Conservation (phyloP, 139 green algal species). For the Nannochloris sp. region DNA sequence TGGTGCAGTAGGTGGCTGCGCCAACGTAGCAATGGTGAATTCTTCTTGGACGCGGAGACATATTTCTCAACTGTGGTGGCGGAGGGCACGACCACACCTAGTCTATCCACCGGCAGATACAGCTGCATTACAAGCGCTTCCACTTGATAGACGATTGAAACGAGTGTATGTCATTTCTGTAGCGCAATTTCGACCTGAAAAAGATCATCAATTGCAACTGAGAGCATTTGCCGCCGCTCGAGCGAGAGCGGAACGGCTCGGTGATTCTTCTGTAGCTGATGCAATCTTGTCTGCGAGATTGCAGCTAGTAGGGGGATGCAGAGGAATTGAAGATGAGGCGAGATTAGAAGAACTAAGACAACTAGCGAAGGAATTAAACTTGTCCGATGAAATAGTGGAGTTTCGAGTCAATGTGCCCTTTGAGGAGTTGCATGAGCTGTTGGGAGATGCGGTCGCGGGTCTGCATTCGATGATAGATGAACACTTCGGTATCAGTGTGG, state of each 20-base stretch:
- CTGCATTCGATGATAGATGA: conserved; percentile 97
- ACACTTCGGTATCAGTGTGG: conserved; percentile 98
- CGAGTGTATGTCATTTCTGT: conserved; percentile 75
- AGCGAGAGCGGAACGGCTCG: neutral
- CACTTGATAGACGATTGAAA: conserved; percentile 72
- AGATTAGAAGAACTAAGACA: conserved; percentile 27
- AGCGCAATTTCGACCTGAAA: conserved; percentile 92
- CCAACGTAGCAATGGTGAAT: conserved; percentile 80
- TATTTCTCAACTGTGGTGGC: conserved; percentile 75
- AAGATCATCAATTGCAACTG: conserved; percentile 66
- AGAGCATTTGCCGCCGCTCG: conserved; percentile 29
- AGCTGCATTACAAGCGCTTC: conserved; percentile 56
- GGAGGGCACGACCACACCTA: conserved; percentile 11
- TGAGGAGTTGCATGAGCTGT: conserved; percentile 54
- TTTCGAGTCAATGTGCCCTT: conserved; percentile 64
- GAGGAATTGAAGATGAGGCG: conserved; percentile 46
- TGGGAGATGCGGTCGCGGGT: conserved; percentile 76
- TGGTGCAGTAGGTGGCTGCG: conserved; percentile 37
- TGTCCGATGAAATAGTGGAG: conserved; percentile 17
- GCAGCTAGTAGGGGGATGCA: conserved; percentile 65
- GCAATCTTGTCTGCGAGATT: conserved; percentile 55
- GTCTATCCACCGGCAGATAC: conserved; percentile 91
- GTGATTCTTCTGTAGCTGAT: conserved; percentile 12
- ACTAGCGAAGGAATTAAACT: conserved; percentile 24
- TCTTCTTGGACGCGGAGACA: conserved; percentile 87